A percentile compares a stretch with the other conserved stretches of the same genome.
Conservation (phyloP, 2,329 filamentous ascomycete species). For the Berkeleyomyces rouxiae region DNA sequence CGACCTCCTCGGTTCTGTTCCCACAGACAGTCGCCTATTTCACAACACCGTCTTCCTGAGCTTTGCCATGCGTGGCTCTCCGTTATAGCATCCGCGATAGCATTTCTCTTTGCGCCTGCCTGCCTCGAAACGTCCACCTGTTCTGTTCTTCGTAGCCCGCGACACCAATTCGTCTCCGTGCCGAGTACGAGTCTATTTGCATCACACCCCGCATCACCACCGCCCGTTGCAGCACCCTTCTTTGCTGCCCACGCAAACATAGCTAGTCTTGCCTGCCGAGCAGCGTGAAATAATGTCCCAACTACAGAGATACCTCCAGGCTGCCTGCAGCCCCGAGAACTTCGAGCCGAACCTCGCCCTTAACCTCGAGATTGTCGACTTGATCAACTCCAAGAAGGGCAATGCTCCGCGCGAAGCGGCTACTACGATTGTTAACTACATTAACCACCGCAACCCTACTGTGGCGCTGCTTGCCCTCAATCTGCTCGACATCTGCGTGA, state of each 20-base stretch:
- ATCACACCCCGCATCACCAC: conserved; percentile 3
- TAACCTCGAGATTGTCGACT: conserved; percentile 87
- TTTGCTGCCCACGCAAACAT: no score
- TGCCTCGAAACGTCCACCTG: neutral
- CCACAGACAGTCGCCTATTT: neutral
- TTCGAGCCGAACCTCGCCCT: conserved; percentile 95
- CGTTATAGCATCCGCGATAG: conserved; percentile 1
- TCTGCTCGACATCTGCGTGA: conserved; percentile 95
- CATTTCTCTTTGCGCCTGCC: neutral
- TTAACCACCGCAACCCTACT: conserved; percentile 95
- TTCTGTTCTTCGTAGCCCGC: neutral
- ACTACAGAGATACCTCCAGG: conserved; percentile 87
- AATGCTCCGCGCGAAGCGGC: conserved; percentile 89
- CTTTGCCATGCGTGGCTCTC: conserved; percentile 4
- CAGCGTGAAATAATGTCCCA: conserved; percentile 41
- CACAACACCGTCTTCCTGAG: neutral
- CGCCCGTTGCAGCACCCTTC: neutral
- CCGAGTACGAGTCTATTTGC: neutral
- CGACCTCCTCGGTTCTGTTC: neutral
- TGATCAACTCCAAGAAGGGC: conserved; percentile 96
- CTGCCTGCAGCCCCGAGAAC: conserved; percentile 92
- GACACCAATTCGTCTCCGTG: neutral
- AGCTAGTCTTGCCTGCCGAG: neutral
- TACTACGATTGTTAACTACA: conserved; percentile 76
- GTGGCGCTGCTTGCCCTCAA: conserved; percentile 78